phyloP scores from a whole-genome alignment of 2,329 filamentous ascomycete species.

The Metarhizium brunneum region DNA sequence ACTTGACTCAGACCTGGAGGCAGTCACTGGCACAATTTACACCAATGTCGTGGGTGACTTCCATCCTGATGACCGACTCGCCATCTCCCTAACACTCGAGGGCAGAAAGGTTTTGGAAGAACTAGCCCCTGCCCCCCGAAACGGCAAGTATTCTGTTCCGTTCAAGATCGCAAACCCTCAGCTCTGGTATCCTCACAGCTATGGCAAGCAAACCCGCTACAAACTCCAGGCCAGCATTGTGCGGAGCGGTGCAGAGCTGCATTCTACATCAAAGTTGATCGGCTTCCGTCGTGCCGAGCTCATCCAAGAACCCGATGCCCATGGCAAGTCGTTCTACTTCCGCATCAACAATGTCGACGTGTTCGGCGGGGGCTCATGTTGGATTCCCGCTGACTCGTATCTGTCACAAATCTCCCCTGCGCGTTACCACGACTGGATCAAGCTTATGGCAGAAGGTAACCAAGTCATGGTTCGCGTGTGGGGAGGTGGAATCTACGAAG shows the following conservation, averaged over 20 bases:
- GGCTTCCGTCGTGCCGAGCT: conserved; percentile 54
- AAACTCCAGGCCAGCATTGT: background rate
- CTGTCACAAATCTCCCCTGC: conserved; percentile 55
- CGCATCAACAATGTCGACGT: conserved; percentile 62
- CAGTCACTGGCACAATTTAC: conserved; percentile 21
- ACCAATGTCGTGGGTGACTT: conserved; percentile 26
- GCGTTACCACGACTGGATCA: conserved; percentile 26
- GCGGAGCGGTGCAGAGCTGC: background rate
- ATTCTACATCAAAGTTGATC: conserved; percentile 37
- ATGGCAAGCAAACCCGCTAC: conserved; percentile 6
- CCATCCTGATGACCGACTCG: conserved; percentile 14
- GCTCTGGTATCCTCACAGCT: conserved; percentile 12
- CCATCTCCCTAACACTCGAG: conserved; percentile 16
- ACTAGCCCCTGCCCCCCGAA: background rate
- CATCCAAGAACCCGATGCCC: conserved; percentile 43
- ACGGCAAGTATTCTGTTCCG: conserved; percentile 1
- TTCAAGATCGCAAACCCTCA: conserved; percentile 29
- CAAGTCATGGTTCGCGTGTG: no score
- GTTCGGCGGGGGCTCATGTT: conserved; percentile 68
- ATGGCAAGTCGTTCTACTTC: conserved; percentile 67
- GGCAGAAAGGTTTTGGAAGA: conserved; percentile 10
- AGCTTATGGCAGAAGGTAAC: no score
- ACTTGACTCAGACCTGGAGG: conserved; percentile 18
- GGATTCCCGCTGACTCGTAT: conserved; percentile 72
- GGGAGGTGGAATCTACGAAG: no score